Base-by-base conservation (phyloP, 305 asterid genomes). In the Rubia occidens region DNA sequence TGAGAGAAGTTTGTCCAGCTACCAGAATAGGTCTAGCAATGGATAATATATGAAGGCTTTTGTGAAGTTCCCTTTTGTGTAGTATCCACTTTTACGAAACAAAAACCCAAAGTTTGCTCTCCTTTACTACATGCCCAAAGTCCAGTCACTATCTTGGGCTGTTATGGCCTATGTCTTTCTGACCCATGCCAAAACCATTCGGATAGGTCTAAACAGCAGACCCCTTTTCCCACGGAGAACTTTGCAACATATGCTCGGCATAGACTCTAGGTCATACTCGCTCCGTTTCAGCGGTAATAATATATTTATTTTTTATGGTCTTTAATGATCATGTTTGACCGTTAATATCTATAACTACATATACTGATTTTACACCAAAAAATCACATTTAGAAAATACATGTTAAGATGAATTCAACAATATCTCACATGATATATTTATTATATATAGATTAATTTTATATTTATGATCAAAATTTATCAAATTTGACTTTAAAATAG, bases 61-160 rank as follows among this genome's bases (percentile, higher is more conserved):
- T 64, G 10, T 8, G 21, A 47, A 45, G 3, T 11, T 13, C 13
- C 5, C 37, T 67, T 51, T 43, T 64, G 10, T 8, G 21, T 44
- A 11, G 20, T 21, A 11, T 11, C 40, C 53, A 24, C 58, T 44
- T 66, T 66, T 10, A 13, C 15, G 58, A 45, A 13, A 45, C 56
- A 65, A 11, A 20, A 9, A 20, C 11, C 58, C 55, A 65, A 45
- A 44, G 47, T 68, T 37, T 18, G 14, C 11, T 54, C 20, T 49
- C 8, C 14, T 49, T 49, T 14, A n/a, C 11, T 3, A 11, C n/a
- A 62, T 37, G 64, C 64, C 72, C 64, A 54, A 49, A 54, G 21
- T 54, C 72, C 72, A 54, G 64, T 42, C 53, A 26, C 21, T 68
- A 64, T 68, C 64, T 18, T 18, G 0, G 18, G 7, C 32, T 20